These are phyloP conservation scores for Plasmodium gaboni DNA, from an alignment of 169 alveolate genomes.

Conservation along the genomic window DNA sequence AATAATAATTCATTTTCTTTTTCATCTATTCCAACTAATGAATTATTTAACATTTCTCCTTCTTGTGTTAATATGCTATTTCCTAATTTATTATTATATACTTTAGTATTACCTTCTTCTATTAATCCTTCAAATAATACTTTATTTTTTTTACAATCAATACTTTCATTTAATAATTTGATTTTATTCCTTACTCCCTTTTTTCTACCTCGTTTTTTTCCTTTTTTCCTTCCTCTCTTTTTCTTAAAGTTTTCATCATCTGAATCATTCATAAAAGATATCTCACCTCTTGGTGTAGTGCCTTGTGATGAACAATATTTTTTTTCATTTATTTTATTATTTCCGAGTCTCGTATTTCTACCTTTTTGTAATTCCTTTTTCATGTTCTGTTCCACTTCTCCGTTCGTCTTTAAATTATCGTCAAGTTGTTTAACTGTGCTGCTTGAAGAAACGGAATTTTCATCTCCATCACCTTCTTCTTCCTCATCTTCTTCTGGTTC, in stretches of 20 bases:
- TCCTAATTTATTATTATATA: neutral
- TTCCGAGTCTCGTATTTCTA: neutral
- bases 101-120: neutral
- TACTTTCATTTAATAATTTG: conserved; percentile 1
- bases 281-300: neutral
- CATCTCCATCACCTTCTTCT: neutral
- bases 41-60: neutral
- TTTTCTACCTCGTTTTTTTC: conserved; percentile 56
- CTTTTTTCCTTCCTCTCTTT: conserved; percentile 47
- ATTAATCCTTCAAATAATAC: neutral
- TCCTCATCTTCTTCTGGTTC: neutral
- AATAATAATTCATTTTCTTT: conserved; percentile 40
- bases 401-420: neutral
- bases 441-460: too few relatives aligned
- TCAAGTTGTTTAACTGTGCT: too few relatives aligned
- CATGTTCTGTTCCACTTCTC: neutral
- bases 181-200: conserved; percentile 43
- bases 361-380: neutral
- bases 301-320: neutral
- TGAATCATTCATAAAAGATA: neutral
- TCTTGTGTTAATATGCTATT: conserved; percentile 10
- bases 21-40: neutral
- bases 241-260: conserved; percentile 14
- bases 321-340: neutral
- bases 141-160: neutral